Conservation (phyloP, 768 basidiomycete species). For the Collybia sordida region DNA sequence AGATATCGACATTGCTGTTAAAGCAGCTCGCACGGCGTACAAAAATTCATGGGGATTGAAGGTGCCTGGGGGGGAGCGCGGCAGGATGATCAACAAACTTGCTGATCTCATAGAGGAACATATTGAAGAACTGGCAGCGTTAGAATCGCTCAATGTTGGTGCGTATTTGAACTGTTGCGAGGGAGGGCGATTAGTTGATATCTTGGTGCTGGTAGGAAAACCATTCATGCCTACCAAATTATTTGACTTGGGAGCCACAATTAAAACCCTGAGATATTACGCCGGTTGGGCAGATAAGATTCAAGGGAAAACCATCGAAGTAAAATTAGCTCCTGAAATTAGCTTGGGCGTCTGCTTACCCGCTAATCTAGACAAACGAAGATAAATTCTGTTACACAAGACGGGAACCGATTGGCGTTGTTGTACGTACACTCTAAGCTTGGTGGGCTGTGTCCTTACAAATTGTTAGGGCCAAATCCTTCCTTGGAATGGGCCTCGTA, state of each 20-base stretch:
- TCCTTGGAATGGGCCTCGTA: conserved; percentile 57
- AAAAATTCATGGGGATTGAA: conserved; percentile 68
- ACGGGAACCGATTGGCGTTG: conserved; percentile 44
- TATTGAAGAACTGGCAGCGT: conserved; percentile 22
- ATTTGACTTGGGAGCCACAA: conserved; percentile 46
- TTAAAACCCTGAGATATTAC: conserved; percentile 69
- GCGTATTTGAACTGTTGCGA: background rate
- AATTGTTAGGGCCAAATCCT: conserved; percentile 45
- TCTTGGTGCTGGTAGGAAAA: conserved; percentile 40
- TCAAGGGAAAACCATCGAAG: conserved; percentile 72
- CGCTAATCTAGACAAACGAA: conserved; percentile 19
- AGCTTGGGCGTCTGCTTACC: background rate
- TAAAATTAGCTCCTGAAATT: conserved; percentile 6
- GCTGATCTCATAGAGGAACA: conserved; percentile 25
- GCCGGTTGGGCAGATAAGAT: conserved; percentile 92
- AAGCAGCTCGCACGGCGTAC: conserved; percentile 50
- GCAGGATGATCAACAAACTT: conserved; percentile 25
- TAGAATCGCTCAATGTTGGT: conserved; percentile 23
- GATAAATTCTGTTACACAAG: conserved; percentile 23
- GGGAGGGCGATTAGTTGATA: background rate
- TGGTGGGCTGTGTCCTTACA: no score
- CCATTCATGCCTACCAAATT: conserved; percentile 46
- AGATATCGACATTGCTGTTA: conserved; percentile 79
- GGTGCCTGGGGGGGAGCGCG: conserved; percentile 35
- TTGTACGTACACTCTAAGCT: background rate